Evolutionary conservation across 257 asterid genomes (phyloP), one percentile per base, ranked within the genome.

Genomic region (Nicotiana undulata): DNA sequence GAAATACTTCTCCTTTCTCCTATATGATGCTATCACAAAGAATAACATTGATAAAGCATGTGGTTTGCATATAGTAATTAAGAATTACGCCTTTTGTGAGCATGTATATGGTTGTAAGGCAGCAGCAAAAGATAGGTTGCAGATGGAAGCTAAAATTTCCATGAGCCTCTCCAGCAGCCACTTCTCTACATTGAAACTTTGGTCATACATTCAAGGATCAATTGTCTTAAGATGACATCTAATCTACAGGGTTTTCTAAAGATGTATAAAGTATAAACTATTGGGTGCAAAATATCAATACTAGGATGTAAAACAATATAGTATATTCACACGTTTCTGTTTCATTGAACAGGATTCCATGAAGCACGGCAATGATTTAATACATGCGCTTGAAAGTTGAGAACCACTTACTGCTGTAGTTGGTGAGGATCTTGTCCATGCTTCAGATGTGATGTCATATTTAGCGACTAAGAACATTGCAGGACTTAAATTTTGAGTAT

Each of bases 351-450:
- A 70, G 22, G 32, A 70, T 68, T 68, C 32, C 77, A 70, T 40
- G 9, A 55, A 70, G 63, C 75, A 76, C 52, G 31, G 6, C 60
- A 28, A 60, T 46, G 75, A 60, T 13, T 40, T 22, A 44, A 44
- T 12, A 46, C 20, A 7, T 24, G 9, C 2, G 9, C n/a, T 15
- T 2, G 20, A 59, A 13, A 6, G 18, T 61, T 24, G 46, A 63
- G 72, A 85, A 81, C 68, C 53, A 91, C 98, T 91, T 82, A 96
- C 99, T 72, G 87, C 82, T 64, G 87, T 81, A 18, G 92, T 88
- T 17, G 98, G 99, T 53, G 97, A 89, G 49, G 87, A 88, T 66
- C 82, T 63, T 75, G 98, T 96, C 98, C 98, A 96, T 20, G 98
- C 91, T 86, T 91, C 97, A 80, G 99, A 96, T 81, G 88, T 81